Evolutionary conservation across 169 alveolate species (phyloP), one percentile per base, ranked within the genome.

Genomic region (Eimeria sp.): DNA sequence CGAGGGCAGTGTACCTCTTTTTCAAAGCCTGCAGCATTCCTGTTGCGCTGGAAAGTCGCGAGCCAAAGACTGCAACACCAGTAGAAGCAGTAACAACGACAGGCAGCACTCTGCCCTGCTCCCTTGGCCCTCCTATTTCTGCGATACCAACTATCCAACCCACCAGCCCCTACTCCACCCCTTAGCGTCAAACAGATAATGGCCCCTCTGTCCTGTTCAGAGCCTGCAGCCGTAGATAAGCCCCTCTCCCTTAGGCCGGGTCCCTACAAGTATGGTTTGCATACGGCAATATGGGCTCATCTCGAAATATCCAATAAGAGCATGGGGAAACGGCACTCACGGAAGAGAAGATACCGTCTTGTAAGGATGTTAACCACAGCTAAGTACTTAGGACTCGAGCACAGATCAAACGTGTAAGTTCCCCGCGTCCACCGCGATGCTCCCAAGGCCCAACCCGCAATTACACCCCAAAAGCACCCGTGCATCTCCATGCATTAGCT

Each of bases 21-120:
- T 93, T 93, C 73, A 93, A 57, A 47, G 88, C 49, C 93, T 75
- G 57, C 72, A 93, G 96, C 67, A 93, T 93, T 45, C 93, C 88
- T 30, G 63, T 93, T 72, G 96, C 96, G 88, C 93, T 61, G 61
- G 96, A 73, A 65, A 93, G 93, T 34, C 93, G 96, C 67, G 89
- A 83, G 63, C 94, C 96, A 45, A 93, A 93, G 49, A 82, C 96
- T 93, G 96, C 96, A 93, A 67, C 93, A 75, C 83, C 76, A 82
- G 49, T 80, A 86, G 40, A 70, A 86, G 58, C 92, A 86, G 78
- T 47, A 86, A 63, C 92, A 63, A n/a, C 92, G 61, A 47, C 58
- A 75, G 61, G 86, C 63, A 61, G 22, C 86, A 43, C 63, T 75
- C 63, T 45, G 86, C 63, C 61, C 86, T 75, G 86, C 86, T 34